phyloP scores from a whole-genome alignment of 805 yeast species.

The Ogataea populi-albae region DNA sequence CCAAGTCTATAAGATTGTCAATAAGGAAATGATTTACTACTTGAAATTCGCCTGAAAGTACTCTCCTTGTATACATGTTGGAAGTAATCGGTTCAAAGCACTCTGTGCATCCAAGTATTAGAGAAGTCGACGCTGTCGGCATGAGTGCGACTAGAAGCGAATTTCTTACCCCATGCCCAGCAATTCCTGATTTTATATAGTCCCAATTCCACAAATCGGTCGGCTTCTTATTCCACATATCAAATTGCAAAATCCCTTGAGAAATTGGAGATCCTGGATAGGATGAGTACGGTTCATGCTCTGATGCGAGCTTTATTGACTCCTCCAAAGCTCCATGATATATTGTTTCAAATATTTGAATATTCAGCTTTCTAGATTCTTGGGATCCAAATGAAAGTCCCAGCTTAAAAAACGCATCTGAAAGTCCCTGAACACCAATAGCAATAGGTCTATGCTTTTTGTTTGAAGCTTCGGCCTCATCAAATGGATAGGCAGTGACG shows the following conservation, averaged over 20 bases:
- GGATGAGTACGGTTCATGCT: constrained; percentile 66
- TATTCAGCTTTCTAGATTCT: constrained; percentile 72
- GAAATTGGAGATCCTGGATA: constrained; percentile 90
- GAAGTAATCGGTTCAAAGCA: constrained; percentile 97
- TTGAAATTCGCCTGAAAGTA: constrained; percentile 90
- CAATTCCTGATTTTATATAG: constrained; percentile 55
- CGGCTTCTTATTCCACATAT: constrained; percentile 81
- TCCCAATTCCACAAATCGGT: constrained; percentile 89
- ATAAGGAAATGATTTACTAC: constrained; percentile 84
- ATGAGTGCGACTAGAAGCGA: constrained; percentile 89
- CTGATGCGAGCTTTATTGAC: constrained; percentile 74
- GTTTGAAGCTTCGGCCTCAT: constrained; percentile 72
- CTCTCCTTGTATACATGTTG: constrained; percentile 87
- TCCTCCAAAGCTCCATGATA: constrained; percentile 92
- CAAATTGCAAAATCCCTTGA: constrained; percentile 79
- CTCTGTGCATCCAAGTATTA: constrained; percentile 88
- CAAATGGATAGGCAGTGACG: constrained; percentile 79
- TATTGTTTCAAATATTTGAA: constrained; percentile 89
- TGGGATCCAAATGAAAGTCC: constrained; percentile 84
- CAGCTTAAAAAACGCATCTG: constrained; percentile 79
- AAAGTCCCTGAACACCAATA: constrained; percentile 97
- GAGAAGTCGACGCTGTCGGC: constrained; percentile 99
- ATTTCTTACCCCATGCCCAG: constrained; percentile 72
- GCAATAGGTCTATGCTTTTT: constrained; percentile 89
- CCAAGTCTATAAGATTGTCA: constrained; percentile 76